Evolutionary conservation across 306 rosid species (phyloP).

Genomic region (Glycine latifolia): DNA sequence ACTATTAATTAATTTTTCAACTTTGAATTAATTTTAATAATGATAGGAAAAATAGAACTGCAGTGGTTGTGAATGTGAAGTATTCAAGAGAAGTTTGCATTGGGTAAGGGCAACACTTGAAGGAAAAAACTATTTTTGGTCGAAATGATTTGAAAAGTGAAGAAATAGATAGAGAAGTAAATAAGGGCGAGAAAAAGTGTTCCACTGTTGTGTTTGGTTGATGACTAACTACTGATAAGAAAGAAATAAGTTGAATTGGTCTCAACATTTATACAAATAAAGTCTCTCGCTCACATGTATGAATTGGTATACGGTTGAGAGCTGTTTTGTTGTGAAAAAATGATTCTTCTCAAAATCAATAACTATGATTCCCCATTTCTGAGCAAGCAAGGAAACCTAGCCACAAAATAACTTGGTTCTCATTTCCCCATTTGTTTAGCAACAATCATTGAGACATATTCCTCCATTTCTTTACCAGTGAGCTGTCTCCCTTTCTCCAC

Average conservation of each 20-base stretch:
- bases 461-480: not conserved
- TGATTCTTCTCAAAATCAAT: not conserved
- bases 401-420: not conserved
- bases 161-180: not conserved
- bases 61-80: no score
- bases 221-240: no score
- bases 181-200: not conserved
- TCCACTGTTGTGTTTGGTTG: no score
- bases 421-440: not conserved
- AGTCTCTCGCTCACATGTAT: no score
- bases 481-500: not conserved
- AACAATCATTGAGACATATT: slow-evolving; percentile 8
- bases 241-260: not conserved
- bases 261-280: not conserved
- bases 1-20: no score
- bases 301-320: no score
- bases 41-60: no score
- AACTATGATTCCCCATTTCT: not conserved
- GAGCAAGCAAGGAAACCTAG: not conserved
- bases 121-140: no score
- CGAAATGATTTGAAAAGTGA: not conserved
- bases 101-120: no score
- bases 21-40: no score
- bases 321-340: no score
- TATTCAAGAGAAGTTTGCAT: no score